Evolutionary conservation across 257 asterid species (phyloP).

Genomic region (Ocimum tenuiflorum): DNA sequence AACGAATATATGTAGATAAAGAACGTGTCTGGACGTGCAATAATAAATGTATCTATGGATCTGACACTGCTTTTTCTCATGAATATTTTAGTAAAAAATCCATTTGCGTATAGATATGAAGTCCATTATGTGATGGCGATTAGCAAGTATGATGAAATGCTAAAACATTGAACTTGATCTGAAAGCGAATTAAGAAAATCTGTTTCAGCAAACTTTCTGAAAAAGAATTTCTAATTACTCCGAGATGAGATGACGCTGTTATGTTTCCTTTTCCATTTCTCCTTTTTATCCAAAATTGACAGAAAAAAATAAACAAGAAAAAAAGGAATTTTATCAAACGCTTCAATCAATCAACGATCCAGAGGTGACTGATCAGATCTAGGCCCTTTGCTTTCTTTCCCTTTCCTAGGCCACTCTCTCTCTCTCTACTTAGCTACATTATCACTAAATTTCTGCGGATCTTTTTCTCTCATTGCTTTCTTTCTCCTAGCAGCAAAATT

Average conservation of each 20-base stretch:
- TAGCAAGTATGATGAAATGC: not conserved
- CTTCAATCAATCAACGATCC: conserved; percentile 31
- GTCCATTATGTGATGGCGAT: not conserved
- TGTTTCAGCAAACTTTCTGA: not conserved
- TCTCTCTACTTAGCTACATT: conserved; percentile 5
- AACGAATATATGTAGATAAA: not conserved
- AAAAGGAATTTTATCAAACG: conserved; percentile 17
- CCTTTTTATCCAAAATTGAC: not conserved
- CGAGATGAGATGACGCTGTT: conserved; percentile 21
- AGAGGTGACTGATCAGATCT: conserved; percentile 38
- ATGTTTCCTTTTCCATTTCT: not conserved
- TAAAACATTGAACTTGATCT: not conserved
- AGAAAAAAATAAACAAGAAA: not conserved
- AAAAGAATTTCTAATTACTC: not conserved
- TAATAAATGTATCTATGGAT: not conserved
- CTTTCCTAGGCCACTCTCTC: conserved; percentile 23
- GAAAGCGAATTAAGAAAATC: not conserved
- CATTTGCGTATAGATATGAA: not conserved
- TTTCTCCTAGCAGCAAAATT: conserved; percentile 7
- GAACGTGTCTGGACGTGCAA: not conserved
- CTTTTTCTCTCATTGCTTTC: conserved; percentile 12
- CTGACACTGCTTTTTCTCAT: not conserved
- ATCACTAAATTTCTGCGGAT: conserved; percentile 25
- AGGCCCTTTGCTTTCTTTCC: conserved; percentile 24
- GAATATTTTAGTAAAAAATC: not conserved